Base-by-base conservation (phyloP, 768 basidiomycete species). In the Coprinopsis sp. region DNA sequence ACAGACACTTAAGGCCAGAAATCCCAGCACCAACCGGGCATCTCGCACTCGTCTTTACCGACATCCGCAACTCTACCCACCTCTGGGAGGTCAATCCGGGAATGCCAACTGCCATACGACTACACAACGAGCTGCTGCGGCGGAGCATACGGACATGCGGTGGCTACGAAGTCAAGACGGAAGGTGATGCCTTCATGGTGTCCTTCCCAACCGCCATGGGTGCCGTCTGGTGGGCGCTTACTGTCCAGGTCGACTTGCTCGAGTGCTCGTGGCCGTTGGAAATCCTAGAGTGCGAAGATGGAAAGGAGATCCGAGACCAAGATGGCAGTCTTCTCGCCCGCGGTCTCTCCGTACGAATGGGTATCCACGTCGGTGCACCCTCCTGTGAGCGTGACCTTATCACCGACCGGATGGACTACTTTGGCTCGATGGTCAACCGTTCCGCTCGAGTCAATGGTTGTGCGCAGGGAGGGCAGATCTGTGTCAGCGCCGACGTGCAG, bases 151-250 rank as follows among this genome's bases (percentile, higher is more conserved):
- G 95, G 23, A 73, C 87, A 33, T 94, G 93, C 57, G 93, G 93
- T 23, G 96, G 96, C 1, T 99, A 98, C 64, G 92, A 97, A 67
- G 95, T 98, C 59, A 99, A 99, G 69, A 99, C 96, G 10, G 96
- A 99, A 82, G 96, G 96, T 23, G 96, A 98, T 58, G 84, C 95
- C 1, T 99, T 99, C 73, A 94, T 99, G 89, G 93, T 93, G 44
- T 91, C 95, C 18, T 99, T 99, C 77, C 88, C 91, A 2, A 89
- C 84, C 2, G 79, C 91, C 11, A 73, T 91, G 2, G 77, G 87
- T 0, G 96, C 91, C 0, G 66, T 97, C 14, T 84, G 91, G 74
- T 99, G 91, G 88, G 86, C 85, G 54, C 71, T 96, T 58, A 82
- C 79, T 24, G 87, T 93, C 14, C 96, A 98, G 62, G 68, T 82